phyloP scores from a whole-genome alignment of 2,329 filamentous ascomycete species.

The Escovopsis weberi region DNA sequence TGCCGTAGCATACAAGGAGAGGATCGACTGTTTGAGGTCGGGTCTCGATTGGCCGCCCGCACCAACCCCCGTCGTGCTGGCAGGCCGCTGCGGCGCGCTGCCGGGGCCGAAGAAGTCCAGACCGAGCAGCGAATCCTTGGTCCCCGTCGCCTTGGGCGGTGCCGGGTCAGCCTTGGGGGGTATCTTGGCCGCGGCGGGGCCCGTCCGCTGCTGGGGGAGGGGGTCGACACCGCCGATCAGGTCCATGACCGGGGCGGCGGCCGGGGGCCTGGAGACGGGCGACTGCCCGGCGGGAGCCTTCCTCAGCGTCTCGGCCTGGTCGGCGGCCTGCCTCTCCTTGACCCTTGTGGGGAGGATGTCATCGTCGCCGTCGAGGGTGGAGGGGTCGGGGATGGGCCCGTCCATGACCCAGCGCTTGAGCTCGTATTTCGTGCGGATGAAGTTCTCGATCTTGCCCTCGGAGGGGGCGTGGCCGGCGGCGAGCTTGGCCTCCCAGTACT shows the following conservation, averaged over 20 bases:
- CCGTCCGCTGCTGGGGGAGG: slow-evolving; percentile 55
- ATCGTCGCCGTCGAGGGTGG: slow-evolving; percentile 74
- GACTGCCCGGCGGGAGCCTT: slow-evolving; percentile 40
- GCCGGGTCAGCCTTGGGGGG: slow-evolving; percentile 48
- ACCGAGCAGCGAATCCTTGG: slow-evolving; percentile 81
- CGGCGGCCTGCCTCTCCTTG: slow-evolving; percentile 51
- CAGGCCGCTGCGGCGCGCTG: slow-evolving; percentile 60
- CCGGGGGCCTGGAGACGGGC: slow-evolving; percentile 15
- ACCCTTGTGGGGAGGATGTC: slow-evolving; percentile 53
- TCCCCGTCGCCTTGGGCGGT: slow-evolving; percentile 52
- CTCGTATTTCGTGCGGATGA: slow-evolving; percentile 98
- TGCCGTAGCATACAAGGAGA: slow-evolving; percentile 81
- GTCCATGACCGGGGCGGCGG: slow-evolving; percentile 46
- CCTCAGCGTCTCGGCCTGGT: slow-evolving; percentile 48
- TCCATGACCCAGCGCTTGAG: slow-evolving; percentile 99
- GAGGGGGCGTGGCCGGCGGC: slow-evolving; percentile 83
- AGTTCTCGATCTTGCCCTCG: slow-evolving; percentile 98
- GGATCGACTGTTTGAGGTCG: slow-evolving; percentile 91
- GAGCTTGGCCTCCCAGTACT: slow-evolving; percentile 96
- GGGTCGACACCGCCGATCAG: slow-evolving; percentile 69
- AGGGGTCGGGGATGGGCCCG: slow-evolving; percentile 83
- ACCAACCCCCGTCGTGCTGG: slow-evolving; percentile 58
- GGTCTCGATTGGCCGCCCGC: slow-evolving; percentile 60
- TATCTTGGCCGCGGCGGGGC: slow-evolving; percentile 44
- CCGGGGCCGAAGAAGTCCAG: slow-evolving; percentile 80